Evolutionary conservation across 78 protist genomes (phyloP), one percentile per base, ranked within the genome.

Genomic region (slime mould (Dictyostelium discoideum)): DNA sequence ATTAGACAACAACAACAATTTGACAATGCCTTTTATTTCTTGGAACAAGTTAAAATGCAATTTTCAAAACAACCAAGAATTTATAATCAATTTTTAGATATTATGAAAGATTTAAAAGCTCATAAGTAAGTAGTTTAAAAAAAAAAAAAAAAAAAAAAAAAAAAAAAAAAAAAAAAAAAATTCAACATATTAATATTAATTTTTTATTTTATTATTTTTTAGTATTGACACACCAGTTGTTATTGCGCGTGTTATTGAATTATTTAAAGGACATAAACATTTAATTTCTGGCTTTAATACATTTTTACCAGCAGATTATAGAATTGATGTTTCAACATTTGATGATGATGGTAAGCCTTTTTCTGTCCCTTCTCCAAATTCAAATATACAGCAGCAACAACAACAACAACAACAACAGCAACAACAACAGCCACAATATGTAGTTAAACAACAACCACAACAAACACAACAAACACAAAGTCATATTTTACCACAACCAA

Each of bases 31-130:
- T 82, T 98, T 48, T 81, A 90, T 2, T 98, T 97, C 22, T 92
- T 98, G 29, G 98, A 98, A 67, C 93, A 94, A 83, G 99, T 98
- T 80, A 98, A 98, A 97, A 32, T 67, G 63, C 97, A 96, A 93
- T 98, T 98, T 65, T 82, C 87, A 16, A 92, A 96, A 63, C 96
- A 96, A 72, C 98, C 98, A 2, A 82, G 73, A 50, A 96, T 98
- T 32, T 98, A 98, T 98, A 97, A 98, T 93, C 96, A 96, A 80
- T 98, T 98, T 67, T 96, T 98, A 37, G 99, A 98, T 87, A 97
- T 98, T 85, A 98, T 98, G 99, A 98, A 98, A 86, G 99, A 98
- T 87, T 95, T 98, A 92, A 97, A 98, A 95, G 96, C 98, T 42
- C 98, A 97, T 60, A 90, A 82, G 93, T 87, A 87, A n/a, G 93